Conservation (phyloP, 805 yeast species). For the Nakazawaea peltata region DNA sequence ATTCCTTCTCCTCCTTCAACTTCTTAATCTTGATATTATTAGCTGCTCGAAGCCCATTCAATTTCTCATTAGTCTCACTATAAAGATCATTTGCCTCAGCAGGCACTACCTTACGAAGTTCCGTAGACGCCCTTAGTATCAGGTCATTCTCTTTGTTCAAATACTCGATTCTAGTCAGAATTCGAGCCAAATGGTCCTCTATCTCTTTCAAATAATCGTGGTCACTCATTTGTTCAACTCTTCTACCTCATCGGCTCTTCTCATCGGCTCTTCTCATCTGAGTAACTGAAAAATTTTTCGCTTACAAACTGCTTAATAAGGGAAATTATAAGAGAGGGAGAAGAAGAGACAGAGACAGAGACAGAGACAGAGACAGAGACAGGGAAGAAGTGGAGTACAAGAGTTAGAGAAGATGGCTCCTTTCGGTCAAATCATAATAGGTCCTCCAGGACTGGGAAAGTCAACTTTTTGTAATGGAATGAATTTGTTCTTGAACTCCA, state of each 20-base stretch:
- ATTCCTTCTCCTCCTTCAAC: constrained; percentile 5
- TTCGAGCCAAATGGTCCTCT: constrained; percentile 9
- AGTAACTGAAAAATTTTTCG: neutral
- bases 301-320: too few species aligned
- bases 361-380: too few species aligned
- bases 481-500: constrained; percentile 86
- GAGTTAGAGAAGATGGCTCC: constrained; percentile 34
- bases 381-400: too few species aligned
- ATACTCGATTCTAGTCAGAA: constrained; percentile 17
- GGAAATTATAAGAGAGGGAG: too few species aligned
- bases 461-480: constrained; percentile 92
- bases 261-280: neutral
- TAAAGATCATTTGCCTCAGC: constrained; percentile 4
- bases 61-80: constrained; percentile 1
- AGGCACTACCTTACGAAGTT: constrained; percentile 5
- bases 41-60: constrained; percentile 1
- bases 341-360: too few species aligned
- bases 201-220: constrained; percentile 14
- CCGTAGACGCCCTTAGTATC: constrained; percentile 17
- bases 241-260: too few species aligned
- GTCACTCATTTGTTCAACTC: too few species aligned
- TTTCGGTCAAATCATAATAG: constrained; percentile 89
- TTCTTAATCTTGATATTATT: constrained; percentile 5
- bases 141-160: constrained; percentile 27
- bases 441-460: constrained; percentile 98